These are phyloP conservation scores for Chlorella vulgaris DNA, from an alignment of 139 green algal species.

Conservation along the genomic window DNA sequence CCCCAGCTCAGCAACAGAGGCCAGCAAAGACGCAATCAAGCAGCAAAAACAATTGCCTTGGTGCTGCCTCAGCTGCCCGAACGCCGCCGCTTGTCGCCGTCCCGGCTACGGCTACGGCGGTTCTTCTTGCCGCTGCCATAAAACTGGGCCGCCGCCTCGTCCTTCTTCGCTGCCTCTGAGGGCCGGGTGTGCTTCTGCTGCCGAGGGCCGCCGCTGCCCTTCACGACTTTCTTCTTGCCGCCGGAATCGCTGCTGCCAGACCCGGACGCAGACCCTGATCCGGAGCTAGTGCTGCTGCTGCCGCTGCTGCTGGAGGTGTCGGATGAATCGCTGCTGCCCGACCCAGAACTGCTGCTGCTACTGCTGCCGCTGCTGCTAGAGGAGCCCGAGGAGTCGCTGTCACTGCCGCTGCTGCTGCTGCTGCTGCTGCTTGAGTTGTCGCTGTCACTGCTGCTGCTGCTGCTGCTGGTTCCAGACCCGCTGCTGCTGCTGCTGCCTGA, in stretches of 20 bases:
- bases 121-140: conserved; percentile 17
- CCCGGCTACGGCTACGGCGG: conserved; percentile 12
- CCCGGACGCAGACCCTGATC: neutral
- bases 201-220: neutral
- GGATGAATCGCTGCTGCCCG: neutral
- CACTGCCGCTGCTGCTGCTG: conserved; percentile 25
- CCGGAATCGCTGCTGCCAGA: neutral
- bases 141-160: neutral
- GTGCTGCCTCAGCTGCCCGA: conserved; percentile 9
- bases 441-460: conserved; percentile 13
- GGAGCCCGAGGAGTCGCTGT: conserved; percentile 26
- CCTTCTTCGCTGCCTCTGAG: neutral
- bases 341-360: neutral
- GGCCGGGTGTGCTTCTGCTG: neutral
- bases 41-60: neutral
- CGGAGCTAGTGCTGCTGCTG: neutral
- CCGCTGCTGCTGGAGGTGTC: neutral
- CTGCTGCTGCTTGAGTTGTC: neutral
- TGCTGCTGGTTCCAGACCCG: too few species aligned
- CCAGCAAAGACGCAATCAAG: too few species aligned
- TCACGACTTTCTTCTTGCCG: neutral
- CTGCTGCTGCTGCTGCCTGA: neutral
- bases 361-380: conserved; percentile 34
- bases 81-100: neutral
- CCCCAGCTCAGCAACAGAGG: too few species aligned